Conservation (phyloP, 2,329 filamentous ascomycete genomes). For the Mariannaea elegans region DNA sequence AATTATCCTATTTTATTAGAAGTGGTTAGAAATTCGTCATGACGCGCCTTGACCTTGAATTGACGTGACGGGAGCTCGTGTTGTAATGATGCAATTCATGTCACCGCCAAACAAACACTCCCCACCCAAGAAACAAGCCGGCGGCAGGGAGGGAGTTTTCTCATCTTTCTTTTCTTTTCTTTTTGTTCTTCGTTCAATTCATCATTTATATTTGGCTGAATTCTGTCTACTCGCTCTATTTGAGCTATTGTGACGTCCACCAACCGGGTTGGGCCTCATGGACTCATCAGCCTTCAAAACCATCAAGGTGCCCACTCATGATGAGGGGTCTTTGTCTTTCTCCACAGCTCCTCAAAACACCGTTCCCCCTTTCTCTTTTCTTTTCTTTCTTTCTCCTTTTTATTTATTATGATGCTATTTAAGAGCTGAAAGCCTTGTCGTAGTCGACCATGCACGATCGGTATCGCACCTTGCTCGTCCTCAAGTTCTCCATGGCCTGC, state of each 20-base stretch:
- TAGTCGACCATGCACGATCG: constrained; percentile 79
- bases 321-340: constrained; percentile 11
- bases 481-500: constrained; percentile 73
- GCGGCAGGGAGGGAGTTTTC: no score
- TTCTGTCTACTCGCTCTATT: not conserved
- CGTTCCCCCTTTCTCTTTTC: constrained; percentile 1
- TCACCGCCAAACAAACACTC: no score
- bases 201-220: constrained; percentile 3
- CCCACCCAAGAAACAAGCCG: no score
- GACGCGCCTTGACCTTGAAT: no score
- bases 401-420: constrained; percentile 1
- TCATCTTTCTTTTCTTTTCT: no score
- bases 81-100: no score
- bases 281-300: constrained; percentile 1
- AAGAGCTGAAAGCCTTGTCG: constrained; percentile 71
- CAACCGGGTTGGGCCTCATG: constrained; percentile 3
- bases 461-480: constrained; percentile 77
- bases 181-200: constrained; percentile 3
- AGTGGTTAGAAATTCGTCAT: no score
- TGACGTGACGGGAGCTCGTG: no score
- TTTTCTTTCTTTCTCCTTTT: not conserved
- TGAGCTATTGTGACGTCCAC: not conserved
- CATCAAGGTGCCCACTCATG: not conserved
- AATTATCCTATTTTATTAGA: no score
- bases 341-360: constrained; percentile 15